phyloP scores from a whole-genome alignment of 1,284 basidiomycete species.

The Ceratobasidium sp. region DNA sequence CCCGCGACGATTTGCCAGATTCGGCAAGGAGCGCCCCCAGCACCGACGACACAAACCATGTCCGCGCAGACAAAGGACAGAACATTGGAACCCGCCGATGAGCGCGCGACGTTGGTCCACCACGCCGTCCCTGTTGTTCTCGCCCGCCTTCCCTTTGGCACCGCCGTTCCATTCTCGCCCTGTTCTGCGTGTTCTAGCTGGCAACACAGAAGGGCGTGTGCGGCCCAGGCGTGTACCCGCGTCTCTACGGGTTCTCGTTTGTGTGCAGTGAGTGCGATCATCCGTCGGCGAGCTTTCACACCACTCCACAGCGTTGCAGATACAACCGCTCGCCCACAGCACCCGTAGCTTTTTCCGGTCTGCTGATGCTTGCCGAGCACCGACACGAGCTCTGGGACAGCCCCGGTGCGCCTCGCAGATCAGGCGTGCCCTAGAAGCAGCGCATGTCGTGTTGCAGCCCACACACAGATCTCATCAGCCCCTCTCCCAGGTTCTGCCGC shows the following conservation, averaged over 20 bases:
- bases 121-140: constrained; percentile 28
- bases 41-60: constrained; percentile 35
- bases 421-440: constrained; percentile 43
- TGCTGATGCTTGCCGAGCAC: constrained; percentile 43
- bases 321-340: constrained; percentile 21
- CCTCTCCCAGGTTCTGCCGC: constrained; percentile 42
- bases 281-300: constrained; percentile 26
- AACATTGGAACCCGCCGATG: constrained; percentile 41
- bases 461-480: constrained; percentile 41
- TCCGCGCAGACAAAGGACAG: constrained; percentile 40
- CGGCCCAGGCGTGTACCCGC: constrained; percentile 19
- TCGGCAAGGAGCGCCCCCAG: constrained; percentile 37
- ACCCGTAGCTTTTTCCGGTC: constrained; percentile 41
- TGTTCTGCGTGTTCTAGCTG: no score
- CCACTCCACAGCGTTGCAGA: constrained; percentile 38
- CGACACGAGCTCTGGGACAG: constrained; percentile 38
- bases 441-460: constrained; percentile 40
- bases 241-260: constrained; percentile 41
- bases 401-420: constrained; percentile 41
- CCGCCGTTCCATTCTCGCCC: no score
- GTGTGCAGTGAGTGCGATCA: constrained; percentile 12
- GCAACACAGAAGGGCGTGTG: no score
- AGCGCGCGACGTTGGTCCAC: constrained; percentile 37
- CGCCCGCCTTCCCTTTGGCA: not conserved
- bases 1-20: constrained; percentile 42